Evolutionary conservation across 495 filamentous ascomycete species (phyloP).

Genomic region (Glutinoglossum americanum): DNA sequence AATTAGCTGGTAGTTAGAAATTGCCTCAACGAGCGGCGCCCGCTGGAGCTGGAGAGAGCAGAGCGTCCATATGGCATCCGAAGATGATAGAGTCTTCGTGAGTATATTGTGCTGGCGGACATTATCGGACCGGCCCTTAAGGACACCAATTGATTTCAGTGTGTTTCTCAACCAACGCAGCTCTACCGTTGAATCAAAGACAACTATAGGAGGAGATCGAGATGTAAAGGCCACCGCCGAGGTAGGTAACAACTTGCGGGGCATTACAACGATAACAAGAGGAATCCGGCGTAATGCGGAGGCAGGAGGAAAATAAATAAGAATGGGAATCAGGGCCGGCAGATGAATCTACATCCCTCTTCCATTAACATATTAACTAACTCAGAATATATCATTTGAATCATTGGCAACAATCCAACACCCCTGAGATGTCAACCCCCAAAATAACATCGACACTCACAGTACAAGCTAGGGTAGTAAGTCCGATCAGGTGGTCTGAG

Average conservation of each 20-base stretch:
- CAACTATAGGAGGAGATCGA: constrained; percentile 78
- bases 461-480: too few species aligned
- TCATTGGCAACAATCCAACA: too few species aligned
- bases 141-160: constrained; percentile 91
- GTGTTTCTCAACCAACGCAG: constrained; percentile 90
- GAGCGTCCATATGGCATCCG: constrained; percentile 86
- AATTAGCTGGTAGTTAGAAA: constrained; percentile 84
- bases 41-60: constrained; percentile 89
- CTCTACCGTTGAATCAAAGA: constrained; percentile 82
- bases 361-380: too few species aligned
- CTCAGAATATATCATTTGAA: too few species aligned
- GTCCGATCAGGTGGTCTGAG: too few species aligned
- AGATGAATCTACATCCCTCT: too few species aligned
- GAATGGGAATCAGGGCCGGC: too few species aligned
- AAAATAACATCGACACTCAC: too few species aligned
- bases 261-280: constrained; percentile 40
- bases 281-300: too few species aligned
- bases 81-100: constrained; percentile 81
- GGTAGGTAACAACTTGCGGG: constrained; percentile 72
- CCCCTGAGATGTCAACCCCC: too few species aligned
- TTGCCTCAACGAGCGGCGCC: too few species aligned
- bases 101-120: constrained; percentile 89
- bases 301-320: too few species aligned
- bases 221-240: constrained; percentile 94
- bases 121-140: constrained; percentile 91